Conservation (phyloP, 768 basidiomycete genomes). For the Pleurotus djamor region DNA sequence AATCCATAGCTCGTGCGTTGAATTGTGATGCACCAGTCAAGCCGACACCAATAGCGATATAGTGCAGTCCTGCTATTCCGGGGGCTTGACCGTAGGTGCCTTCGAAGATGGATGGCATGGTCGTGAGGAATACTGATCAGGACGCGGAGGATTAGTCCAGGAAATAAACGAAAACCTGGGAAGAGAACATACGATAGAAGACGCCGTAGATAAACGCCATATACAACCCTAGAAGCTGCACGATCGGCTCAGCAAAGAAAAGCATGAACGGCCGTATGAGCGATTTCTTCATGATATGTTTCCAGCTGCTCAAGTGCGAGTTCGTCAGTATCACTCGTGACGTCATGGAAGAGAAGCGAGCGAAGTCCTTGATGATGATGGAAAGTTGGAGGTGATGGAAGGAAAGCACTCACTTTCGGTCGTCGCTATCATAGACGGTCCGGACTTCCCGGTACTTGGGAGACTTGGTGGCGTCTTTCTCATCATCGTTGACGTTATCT, state of each 20-base stretch:
- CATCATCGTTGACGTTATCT: constrained; percentile 32
- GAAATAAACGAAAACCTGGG: neutral
- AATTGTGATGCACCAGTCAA: constrained; percentile 51
- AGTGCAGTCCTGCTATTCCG: constrained; percentile 67
- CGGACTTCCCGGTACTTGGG: constrained; percentile 24
- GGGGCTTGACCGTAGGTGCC: constrained; percentile 48
- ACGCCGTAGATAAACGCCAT: constrained; percentile 70
- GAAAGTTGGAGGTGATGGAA: neutral
- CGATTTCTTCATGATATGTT: constrained; percentile 45
- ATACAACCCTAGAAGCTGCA: constrained; percentile 65
- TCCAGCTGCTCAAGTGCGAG: constrained; percentile 37
- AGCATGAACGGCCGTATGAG: constrained; percentile 69
- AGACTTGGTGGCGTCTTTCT: constrained; percentile 32
- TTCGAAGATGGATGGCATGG: constrained; percentile 57
- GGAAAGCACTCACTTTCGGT: constrained; percentile 36
- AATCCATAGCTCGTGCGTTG: constrained; percentile 57
- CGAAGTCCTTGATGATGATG: neutral
- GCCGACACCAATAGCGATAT: constrained; percentile 70
- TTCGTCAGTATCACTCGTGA: neutral
- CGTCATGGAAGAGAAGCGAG: neutral
- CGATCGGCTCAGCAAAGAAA: constrained; percentile 59
- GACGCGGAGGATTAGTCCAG: neutral
- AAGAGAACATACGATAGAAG: constrained; percentile 44
- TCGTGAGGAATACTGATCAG: constrained; percentile 60
- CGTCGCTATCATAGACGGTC: constrained; percentile 43